A percentile compares a stretch with the other conserved stretches of the same genome.
Evolutionary conservation across 495 filamentous ascomycete genomes (phyloP).

Genomic region (Penicillium fimorum): DNA sequence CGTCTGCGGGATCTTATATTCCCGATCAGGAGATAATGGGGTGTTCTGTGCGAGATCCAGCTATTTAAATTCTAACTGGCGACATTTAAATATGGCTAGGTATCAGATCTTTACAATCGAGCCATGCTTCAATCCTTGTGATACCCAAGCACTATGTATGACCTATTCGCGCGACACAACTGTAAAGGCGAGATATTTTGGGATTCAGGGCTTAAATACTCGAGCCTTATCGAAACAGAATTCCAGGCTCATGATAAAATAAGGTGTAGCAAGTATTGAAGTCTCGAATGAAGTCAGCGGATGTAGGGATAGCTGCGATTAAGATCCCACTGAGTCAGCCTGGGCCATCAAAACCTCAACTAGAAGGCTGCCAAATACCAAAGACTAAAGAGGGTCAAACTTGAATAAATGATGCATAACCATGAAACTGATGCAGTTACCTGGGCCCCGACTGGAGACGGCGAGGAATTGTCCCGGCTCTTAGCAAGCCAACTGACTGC

Average conservation of each 20-base stretch:
- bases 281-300: not conserved
- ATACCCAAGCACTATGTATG: not conserved
- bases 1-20: constrained; percentile 12
- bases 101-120: not conserved
- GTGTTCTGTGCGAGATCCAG: not conserved
- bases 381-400: not conserved
- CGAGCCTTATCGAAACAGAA: not conserved
- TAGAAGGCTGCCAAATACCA: not conserved
- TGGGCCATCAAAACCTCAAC: constrained; percentile 6
- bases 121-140: constrained; percentile 1
- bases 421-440: constrained; percentile 1
- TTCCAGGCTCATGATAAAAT: not conserved
- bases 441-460: constrained; percentile 15
- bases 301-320: not conserved
- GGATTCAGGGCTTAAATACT: not conserved
- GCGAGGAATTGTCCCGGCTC: constrained; percentile 18
- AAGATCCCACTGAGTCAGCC: not conserved
- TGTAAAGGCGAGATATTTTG: not conserved
- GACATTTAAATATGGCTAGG: not conserved
- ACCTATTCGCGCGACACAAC: not conserved
- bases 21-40: not conserved
- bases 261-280: not conserved
- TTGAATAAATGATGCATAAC: not conserved
- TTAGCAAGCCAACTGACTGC: constrained; percentile 7
- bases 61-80: not conserved